Conservation (phyloP, 805 yeast genomes). For the Yamadazyma phyllophila region DNA sequence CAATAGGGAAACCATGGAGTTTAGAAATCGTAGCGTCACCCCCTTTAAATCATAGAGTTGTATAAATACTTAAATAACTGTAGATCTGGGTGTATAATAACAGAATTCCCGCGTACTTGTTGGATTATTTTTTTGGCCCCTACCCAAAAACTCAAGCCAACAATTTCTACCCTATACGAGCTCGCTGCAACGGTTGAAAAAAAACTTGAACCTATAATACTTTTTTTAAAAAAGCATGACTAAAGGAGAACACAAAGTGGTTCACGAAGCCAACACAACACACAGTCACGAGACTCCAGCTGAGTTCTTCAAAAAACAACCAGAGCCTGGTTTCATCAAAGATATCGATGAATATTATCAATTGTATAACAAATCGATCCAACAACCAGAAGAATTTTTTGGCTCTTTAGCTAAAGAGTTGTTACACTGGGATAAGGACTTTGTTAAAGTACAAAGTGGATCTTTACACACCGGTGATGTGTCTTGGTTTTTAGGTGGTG, state of each 20-base stretch:
- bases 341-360: slow-evolving; percentile 65
- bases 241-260: slow-evolving; percentile 30
- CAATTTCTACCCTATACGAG: slow-evolving; percentile 7
- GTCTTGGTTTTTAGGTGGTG: slow-evolving; percentile 79
- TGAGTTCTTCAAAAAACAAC: slow-evolving; percentile 57
- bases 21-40: not conserved
- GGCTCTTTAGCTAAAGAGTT: slow-evolving; percentile 71
- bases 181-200: slow-evolving; percentile 7
- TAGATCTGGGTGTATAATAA: too few relatives aligned
- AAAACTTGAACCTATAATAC: not conserved
- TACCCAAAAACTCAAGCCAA: slow-evolving; percentile 7
- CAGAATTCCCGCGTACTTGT: slow-evolving; percentile 2
- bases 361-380: slow-evolving; percentile 71
- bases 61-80: not conserved
- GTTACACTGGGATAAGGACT: slow-evolving; percentile 78
- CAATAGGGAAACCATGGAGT: slow-evolving; percentile 1
- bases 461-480: slow-evolving; percentile 53
- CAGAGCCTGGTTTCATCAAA: slow-evolving; percentile 57
- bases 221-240: slow-evolving; percentile 1
- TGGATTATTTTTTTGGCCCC: slow-evolving; percentile 6
- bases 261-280: slow-evolving; percentile 60
- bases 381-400: slow-evolving; percentile 77
- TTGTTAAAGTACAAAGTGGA: slow-evolving; percentile 63
- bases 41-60: not conserved
- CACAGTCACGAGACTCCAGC: slow-evolving; percentile 50